phyloP scores from a whole-genome alignment of 768 basidiomycete species.

The Panaeolus cyanescens region DNA sequence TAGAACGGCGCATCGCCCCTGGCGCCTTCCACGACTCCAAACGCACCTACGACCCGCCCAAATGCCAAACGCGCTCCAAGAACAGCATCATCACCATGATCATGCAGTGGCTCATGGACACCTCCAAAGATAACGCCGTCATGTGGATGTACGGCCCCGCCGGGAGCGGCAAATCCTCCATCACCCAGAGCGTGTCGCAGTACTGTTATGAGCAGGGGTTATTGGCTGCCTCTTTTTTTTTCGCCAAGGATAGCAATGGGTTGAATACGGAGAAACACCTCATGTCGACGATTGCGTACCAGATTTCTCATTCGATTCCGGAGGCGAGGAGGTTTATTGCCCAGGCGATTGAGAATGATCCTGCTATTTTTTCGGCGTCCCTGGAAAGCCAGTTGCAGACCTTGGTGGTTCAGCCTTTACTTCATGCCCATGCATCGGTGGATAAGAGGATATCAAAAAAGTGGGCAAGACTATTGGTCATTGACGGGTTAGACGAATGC shows the following conservation, averaged over 20 bases:
- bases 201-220: slow-evolving; percentile 19
- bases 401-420: slow-evolving; percentile 24
- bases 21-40: slow-evolving; percentile 27
- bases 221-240: slow-evolving; percentile 27
- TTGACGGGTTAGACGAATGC: slow-evolving; percentile 28
- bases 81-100: slow-evolving; percentile 20
- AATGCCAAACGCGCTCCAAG: slow-evolving; percentile 23
- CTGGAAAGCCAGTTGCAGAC: slow-evolving; percentile 26
- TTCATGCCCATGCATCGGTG: slow-evolving; percentile 19
- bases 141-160: slow-evolving; percentile 28
- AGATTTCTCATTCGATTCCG: slow-evolving; percentile 25
- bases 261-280: slow-evolving; percentile 28
- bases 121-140: slow-evolving; percentile 20
- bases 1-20: slow-evolving; percentile 26
- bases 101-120: slow-evolving; percentile 21
- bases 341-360: slow-evolving; percentile 26
- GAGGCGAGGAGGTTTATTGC: slow-evolving; percentile 24
- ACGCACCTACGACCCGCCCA: slow-evolving; percentile 22
- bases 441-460: slow-evolving; percentile 17
- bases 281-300: slow-evolving; percentile 28
- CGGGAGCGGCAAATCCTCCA: slow-evolving; percentile 25
- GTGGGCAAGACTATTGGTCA: slow-evolving; percentile 26
- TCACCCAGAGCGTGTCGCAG: slow-evolving; percentile 24
- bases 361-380: slow-evolving; percentile 23
- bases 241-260: slow-evolving; percentile 19